These are phyloP conservation scores for Erythrophleum fordii DNA, from an alignment of 306 rosid genomes.

Conservation along the genomic window DNA sequence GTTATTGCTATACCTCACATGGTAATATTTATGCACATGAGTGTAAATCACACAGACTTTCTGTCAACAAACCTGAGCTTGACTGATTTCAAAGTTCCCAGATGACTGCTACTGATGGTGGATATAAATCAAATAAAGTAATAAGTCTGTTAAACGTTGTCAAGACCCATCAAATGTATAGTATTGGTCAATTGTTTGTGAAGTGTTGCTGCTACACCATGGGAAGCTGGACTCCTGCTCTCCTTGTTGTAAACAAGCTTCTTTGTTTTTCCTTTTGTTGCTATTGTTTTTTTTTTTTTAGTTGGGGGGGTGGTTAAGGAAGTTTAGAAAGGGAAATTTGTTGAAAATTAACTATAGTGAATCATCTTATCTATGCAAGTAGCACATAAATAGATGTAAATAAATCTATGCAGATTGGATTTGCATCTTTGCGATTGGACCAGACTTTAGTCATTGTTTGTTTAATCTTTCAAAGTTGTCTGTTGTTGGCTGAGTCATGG, in stretches of 20 bases:
- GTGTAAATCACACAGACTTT: constrained; percentile 3
- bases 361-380: not conserved
- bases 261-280: not conserved
- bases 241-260: not conserved
- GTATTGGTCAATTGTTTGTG: not conserved
- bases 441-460: not conserved
- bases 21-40: not conserved
- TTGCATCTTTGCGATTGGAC: not conserved
- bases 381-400: not conserved
- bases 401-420: not conserved
- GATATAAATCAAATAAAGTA: not conserved
- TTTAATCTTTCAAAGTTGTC: not conserved
- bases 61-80: not conserved
- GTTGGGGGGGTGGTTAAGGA: not conserved
- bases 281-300: no score
- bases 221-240: not conserved
- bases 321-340: not conserved
- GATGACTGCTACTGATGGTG: not conserved
- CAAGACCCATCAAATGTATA: not conserved
- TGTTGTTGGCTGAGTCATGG: not conserved
- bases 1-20: not conserved
- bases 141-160: not conserved
- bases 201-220: not conserved
- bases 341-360: not conserved
- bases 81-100: not conserved